These are phyloP conservation scores for Thinopyrum elongatum DNA, from an alignment of 176 grass and related monocot species.

Conservation along the genomic window DNA sequence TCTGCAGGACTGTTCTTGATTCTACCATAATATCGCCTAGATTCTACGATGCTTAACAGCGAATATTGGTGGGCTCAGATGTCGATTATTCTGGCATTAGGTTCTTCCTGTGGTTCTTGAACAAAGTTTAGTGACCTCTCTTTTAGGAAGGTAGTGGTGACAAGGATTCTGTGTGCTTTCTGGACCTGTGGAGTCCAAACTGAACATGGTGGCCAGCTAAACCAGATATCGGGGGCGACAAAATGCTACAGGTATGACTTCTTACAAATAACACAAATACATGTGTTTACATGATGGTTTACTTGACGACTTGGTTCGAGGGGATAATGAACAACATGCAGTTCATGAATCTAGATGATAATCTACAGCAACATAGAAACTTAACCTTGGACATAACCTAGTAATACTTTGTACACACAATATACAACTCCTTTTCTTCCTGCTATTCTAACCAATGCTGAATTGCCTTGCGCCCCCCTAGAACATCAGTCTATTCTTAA, in stretches of 20 bases:
- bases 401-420: slow-evolving; percentile 24
- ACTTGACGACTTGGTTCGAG: slow-evolving; percentile 19
- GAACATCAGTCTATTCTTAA: slow-evolving; percentile 1
- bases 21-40: not conserved
- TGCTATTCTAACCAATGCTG: slow-evolving; percentile 51
- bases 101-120: slow-evolving; percentile 34
- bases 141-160: slow-evolving; percentile 5
- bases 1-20: slow-evolving; percentile 31
- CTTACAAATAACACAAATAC: slow-evolving; percentile 18
- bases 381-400: slow-evolving; percentile 32
- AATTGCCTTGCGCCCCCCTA: slow-evolving; percentile 24
- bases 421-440: slow-evolving; percentile 12
- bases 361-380: slow-evolving; percentile 11
- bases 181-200: not conserved
- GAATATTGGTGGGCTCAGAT: slow-evolving; percentile 28
- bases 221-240: not conserved
- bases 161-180: slow-evolving; percentile 7
- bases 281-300: slow-evolving; percentile 23
- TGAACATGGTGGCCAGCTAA: slow-evolving; percentile 3
- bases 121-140: slow-evolving; percentile 16
- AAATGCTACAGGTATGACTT: not conserved
- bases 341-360: slow-evolving; percentile 31
- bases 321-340: slow-evolving; percentile 8
- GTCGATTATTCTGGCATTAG: slow-evolving; percentile 31
- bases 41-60: slow-evolving; percentile 30